Evolutionary conservation across 2,329 filamentous ascomycete species (phyloP), one percentile per base, ranked within the genome.

Genomic region (Colletotrichum eremochloae): DNA sequence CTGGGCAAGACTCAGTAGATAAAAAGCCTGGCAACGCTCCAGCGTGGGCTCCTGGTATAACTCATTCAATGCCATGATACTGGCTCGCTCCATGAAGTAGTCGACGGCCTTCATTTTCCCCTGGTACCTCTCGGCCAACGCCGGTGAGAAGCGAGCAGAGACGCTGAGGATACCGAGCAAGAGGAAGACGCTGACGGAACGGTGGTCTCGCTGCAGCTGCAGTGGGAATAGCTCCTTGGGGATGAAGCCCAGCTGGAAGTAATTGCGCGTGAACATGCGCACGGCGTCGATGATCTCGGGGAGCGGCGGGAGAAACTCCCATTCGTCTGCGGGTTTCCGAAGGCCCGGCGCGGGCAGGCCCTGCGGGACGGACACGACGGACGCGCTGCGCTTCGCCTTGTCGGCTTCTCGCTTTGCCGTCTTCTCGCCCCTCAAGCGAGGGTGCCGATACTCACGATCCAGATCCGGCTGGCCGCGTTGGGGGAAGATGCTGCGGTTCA

Each of bases 231-330:
- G 79, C 33, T 86, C 81, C 78, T 88, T 89, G 6, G 86, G 86
- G 44, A 90, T 86, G 76, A 90, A 90, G 33, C 88, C 86, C 8
- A 90, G 84, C 77, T 90, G 88, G 74, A 90, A 89, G 76, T 88
- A 90, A 75, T 89, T 84, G 8, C 80, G 80, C 1, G 84, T 88
- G 75, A 90, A 89, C 53, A 83, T 84, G 69, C 86, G 81, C 71
- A 89, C 84, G 7, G 83, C 86, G 61, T 89, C 87, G 33, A 89
- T 80, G 63, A 89, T 82, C 55, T 86, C 84, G 1, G 81, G 77
- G 20, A 88, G 76, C 1, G 85, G 84, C 14, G 88, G 87, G 18
- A 90, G 79, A 4, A 83, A 78, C 12, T 85, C 83, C 87, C 87
- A 89, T 42, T 85, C 82, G 61, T 88, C 82, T 11, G 75, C 74